These are phyloP conservation scores for Ziziphus jujuba DNA, from an alignment of 306 rosid species.

Conservation along the genomic window DNA sequence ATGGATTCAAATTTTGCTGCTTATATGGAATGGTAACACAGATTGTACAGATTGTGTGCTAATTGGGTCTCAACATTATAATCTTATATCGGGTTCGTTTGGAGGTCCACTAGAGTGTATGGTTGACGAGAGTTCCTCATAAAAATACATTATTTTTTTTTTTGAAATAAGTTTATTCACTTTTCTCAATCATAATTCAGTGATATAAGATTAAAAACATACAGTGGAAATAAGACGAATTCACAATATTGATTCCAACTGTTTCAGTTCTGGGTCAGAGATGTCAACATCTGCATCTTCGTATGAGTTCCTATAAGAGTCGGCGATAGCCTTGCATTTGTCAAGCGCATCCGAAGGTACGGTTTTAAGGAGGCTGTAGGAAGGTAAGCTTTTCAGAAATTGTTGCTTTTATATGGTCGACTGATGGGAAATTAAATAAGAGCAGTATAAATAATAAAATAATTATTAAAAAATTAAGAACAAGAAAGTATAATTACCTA, in stretches of 20 bases:
- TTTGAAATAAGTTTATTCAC: too few species aligned
- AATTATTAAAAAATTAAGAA: not conserved
- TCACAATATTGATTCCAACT: constrained; percentile 73
- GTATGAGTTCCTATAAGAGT: constrained; percentile 58
- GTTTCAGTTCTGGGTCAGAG: constrained; percentile 62
- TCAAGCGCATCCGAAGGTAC: constrained; percentile 78
- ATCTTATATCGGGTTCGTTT: too few species aligned
- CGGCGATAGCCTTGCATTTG: constrained; percentile 74
- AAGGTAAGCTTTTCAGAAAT: constrained; percentile 28
- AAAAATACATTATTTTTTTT: too few species aligned
- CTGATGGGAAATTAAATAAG: not conserved
- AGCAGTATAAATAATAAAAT: not conserved
- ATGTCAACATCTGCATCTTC: constrained; percentile 47
- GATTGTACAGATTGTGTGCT: too few species aligned
- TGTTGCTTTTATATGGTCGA: constrained; percentile 3
- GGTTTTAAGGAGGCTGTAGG: constrained; percentile 79
- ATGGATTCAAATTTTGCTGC: not conserved
- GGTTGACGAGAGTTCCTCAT: too few species aligned
- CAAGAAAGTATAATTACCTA: constrained; percentile 44
- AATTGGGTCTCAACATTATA: too few species aligned
- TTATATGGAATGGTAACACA: too few species aligned
- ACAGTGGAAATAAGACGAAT: not conserved
- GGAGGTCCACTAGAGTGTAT: too few species aligned
- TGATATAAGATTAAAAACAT: too few species aligned
- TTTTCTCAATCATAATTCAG: too few species aligned